Evolutionary conservation across 2,329 filamentous ascomycete species (phyloP), one percentile per base, ranked within the genome.

Genomic region (Massarina eburnea): DNA sequence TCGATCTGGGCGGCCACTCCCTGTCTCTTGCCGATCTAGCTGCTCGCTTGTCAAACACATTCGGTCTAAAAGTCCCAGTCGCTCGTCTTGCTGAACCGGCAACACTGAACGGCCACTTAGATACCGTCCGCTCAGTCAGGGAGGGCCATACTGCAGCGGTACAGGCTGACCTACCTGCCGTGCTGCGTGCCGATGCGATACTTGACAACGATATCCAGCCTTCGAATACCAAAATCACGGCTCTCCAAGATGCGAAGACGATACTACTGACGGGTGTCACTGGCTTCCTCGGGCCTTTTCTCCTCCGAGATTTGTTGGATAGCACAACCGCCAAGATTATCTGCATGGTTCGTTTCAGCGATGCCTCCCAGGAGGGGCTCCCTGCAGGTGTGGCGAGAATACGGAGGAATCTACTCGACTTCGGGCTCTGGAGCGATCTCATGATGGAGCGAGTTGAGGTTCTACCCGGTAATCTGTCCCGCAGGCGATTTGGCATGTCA

Each of bases 401-500:
- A 48, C 84, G 88, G 26, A 82, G 83, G 62, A 90, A 91, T 59
- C 72, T 91, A 17, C 79, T 91, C n/a, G 88, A 90, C 54, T 74
- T 90, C 15, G 88, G 88, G 1, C 73, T 91, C 1, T 92, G 88
- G 88, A 78, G 82, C 41, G 87, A 91, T 60, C 81, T 80, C 0
- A 84, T 91, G 58, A 83, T 91, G 65, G 88, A 91, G 61, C 84
- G 88, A 8, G 83, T 91, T 41, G 85, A 90, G 59, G 82, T 91
- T 26, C 71, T 91, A 8, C 83, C 86, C 0, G 88, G 86, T 34
- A 90, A 91, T 62, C 64, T 92, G 34, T 82, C 85, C 5, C 78
- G 84, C 27, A 83, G 82, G 59, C 79, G 81, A 1, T 78, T 92
- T 14, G 88, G 88, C 41, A 78, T 91, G 17, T 77, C 83, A 0